Percentiles rank a stretch among this genome's conserved stretches.
These are phyloP conservation scores for Capsella rubella DNA, from an alignment of 441 rosid species.

Conservation along the genomic window DNA sequence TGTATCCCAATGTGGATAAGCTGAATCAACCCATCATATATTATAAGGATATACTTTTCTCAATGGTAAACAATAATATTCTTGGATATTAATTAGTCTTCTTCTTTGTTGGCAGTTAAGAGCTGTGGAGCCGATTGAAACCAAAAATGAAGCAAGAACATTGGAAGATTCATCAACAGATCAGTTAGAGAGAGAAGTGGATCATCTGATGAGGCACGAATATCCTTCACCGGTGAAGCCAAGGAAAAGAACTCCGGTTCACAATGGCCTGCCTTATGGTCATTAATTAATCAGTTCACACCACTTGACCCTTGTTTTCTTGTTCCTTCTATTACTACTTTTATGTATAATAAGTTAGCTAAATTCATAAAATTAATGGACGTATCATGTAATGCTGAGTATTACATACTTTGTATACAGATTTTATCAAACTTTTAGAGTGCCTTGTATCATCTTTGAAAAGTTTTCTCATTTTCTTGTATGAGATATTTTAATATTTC, in stretches of 20 bases:
- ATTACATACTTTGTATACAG: not conserved
- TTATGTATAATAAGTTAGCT: not conserved
- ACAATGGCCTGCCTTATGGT: constrained; percentile 31
- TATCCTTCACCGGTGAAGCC: constrained; percentile 36
- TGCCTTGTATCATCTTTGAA: constrained; percentile 22
- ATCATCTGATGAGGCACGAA: constrained; percentile 35
- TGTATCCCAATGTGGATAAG: too few relatives aligned
- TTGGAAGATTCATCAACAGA: not conserved
- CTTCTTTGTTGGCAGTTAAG: not conserved
- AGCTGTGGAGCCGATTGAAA: not conserved
- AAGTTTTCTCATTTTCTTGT: not conserved
- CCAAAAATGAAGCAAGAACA: not conserved
- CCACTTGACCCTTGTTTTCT: not conserved
- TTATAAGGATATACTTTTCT: too few relatives aligned
- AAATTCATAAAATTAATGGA: not conserved
- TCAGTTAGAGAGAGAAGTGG: constrained; percentile 29
- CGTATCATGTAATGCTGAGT: constrained; percentile 31
- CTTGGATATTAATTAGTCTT: too few relatives aligned
- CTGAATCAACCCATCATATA: too few relatives aligned
- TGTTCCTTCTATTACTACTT: not conserved
- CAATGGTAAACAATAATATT: too few relatives aligned
- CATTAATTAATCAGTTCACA: constrained; percentile 4
- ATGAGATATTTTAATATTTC: not conserved
- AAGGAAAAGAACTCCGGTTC: constrained; percentile 41
- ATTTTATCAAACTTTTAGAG: not conserved